These are phyloP conservation scores for Conticribra weissflogii DNA, from an alignment of 108 stramenopile genomes.

Conservation along the genomic window DNA sequence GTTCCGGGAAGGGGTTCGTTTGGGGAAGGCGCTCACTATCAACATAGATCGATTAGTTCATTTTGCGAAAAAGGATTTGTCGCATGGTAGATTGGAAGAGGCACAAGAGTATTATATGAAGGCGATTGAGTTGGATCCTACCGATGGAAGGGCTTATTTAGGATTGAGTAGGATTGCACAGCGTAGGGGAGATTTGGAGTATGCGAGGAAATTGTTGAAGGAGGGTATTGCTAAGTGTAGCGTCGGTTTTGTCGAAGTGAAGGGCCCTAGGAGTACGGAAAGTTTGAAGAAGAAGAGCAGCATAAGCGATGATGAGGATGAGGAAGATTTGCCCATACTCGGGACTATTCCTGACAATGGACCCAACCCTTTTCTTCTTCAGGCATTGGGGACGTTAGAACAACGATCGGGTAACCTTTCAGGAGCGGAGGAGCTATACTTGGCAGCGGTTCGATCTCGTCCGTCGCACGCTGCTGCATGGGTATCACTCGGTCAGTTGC, in stretches of 20 bases:
- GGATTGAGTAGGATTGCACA: conserved; percentile 83
- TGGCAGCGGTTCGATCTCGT: conserved; percentile 62
- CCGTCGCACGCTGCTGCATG: conserved; percentile 89
- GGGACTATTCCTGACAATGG: conserved; percentile 58
- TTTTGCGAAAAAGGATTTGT: conserved; percentile 75
- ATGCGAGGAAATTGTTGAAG: conserved; percentile 59
- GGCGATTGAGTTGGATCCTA: conserved; percentile 69
- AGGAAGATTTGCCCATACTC: conserved; percentile 19
- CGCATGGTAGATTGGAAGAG: conserved; percentile 64
- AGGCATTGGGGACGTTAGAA: conserved; percentile 81
- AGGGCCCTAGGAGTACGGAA: conserved; percentile 13
- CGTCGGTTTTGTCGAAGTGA: conserved; percentile 36
- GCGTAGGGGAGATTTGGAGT: conserved; percentile 73
- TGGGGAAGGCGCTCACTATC: conserved; percentile 70
- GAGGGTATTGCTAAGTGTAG: conserved; percentile 59
- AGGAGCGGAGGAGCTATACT: conserved; percentile 77
- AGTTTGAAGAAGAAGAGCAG: background rate
- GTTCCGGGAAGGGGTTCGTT: conserved; percentile 77
- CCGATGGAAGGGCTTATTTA: conserved; percentile 83
- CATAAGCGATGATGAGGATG: background rate
- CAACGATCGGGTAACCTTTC: conserved; percentile 76
- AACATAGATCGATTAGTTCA: conserved; percentile 78
- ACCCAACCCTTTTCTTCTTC: conserved; percentile 84
- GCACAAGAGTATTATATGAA: conserved; percentile 62
- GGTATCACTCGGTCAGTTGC: conserved; percentile 84